Evolutionary conservation across 2,329 filamentous ascomycete genomes (phyloP).

Genomic region (Aureobasidium sp.): DNA sequence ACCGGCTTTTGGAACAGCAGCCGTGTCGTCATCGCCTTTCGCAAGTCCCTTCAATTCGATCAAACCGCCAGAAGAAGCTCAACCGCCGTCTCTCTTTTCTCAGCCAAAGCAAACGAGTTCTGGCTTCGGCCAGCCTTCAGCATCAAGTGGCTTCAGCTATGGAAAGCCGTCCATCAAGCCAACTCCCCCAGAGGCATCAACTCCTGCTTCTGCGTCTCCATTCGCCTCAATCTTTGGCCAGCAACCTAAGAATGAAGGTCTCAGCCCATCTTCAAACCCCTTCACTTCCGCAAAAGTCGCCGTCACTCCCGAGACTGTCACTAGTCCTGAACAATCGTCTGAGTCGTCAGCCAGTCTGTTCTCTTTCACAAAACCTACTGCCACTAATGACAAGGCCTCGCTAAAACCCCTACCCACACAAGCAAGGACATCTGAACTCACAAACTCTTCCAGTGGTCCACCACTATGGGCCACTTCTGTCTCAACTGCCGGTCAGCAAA

Average conservation of each 20-base stretch:
- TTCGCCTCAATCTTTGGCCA: slow-evolving; percentile 13
- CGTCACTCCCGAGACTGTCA: not conserved
- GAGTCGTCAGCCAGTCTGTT: not conserved
- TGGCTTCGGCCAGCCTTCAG: slow-evolving; percentile 10
- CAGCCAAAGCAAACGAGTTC: slow-evolving; percentile 3
- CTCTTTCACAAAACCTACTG: not conserved
- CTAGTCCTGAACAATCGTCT: not conserved
- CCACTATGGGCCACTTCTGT: not conserved
- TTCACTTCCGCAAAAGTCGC: not conserved
- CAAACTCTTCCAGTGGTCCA: not conserved
- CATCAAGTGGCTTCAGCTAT: slow-evolving; percentile 11
- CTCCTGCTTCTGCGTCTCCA: not conserved
- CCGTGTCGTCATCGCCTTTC: not conserved
- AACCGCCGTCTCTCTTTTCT: not conserved
- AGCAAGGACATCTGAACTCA: not conserved
- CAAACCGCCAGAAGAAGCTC: not conserved
- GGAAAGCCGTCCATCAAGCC: slow-evolving; percentile 8
- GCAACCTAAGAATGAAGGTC: slow-evolving; percentile 11
- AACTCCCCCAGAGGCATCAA: not conserved
- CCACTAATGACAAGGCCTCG: not conserved
- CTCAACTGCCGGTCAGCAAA: not conserved
- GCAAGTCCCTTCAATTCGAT: not conserved
- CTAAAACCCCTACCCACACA: not conserved
- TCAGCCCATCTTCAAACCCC: not conserved
- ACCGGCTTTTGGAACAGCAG: not conserved